Evolutionary conservation across 106 monocot genomes (phyloP), one percentile per base, ranked within the genome.

Genomic region (Apostasia ramifera): DNA sequence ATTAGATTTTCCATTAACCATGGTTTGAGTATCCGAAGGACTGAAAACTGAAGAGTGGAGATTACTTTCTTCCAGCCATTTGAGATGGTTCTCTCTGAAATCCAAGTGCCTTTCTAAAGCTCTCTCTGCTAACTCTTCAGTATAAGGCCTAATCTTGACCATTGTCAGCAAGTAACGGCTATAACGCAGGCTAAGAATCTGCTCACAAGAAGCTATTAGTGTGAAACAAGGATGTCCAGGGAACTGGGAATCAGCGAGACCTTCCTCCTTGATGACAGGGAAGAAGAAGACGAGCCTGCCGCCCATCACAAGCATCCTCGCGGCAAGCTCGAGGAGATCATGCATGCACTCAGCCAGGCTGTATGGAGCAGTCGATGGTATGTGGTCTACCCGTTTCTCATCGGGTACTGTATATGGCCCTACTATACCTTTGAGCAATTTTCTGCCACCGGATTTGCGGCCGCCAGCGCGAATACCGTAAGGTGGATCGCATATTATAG

Each of bases 391-490:
- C 68, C 87, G 80, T 71, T 98, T 98, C 57, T 89, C 93, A 5
- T 98, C 90, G 4, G 98, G 98, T 45, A 98, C 82, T 3, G 85
- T 90, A 81, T 98, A 98, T 4, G 98, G 93, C 26, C 70, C 81
- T 2, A 93, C 71, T 1, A 47, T 47, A 4, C 98, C 98, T 66
- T 90, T 98, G 8, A 98, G 63, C 47, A 98, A 60, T 62, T 98
- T 98, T 5, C 98, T 69, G 3, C 98, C 98, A 62, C 98, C 98
- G 3, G 98, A 98, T 77, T 98, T 98, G 39, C 98, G 79, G 6
- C 98, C 97, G 3, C 92, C 98, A 56, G 98, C 98, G 67, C 98
- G 98, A 8, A 98, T 93, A 8, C 98, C 98, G 65, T 98, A 98
- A 9, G 98, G 98, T 49, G 98, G 98, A 54, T 98, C 98, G 52